A percentile compares a stretch with the other conserved stretches of the same genome.
These are phyloP conservation scores for Penicillium sp. DNA, from an alignment of 2,329 filamentous ascomycete species.

Conservation along the genomic window DNA sequence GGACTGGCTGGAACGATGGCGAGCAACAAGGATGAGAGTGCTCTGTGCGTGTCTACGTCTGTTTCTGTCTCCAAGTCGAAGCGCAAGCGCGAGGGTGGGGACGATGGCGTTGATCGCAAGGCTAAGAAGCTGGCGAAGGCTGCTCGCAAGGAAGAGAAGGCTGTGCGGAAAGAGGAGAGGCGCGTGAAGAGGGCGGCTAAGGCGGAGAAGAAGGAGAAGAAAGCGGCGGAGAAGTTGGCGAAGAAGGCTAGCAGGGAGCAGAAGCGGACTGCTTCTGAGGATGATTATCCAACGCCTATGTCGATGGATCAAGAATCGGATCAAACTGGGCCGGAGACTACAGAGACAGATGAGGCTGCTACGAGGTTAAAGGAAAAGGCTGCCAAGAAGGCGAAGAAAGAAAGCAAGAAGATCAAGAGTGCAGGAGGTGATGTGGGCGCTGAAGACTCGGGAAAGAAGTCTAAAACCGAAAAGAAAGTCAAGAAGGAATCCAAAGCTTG, in stretches of 20 bases:
- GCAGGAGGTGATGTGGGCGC: constrained; percentile 16
- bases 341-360: background rate
- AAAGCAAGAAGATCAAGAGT: constrained; percentile 29
- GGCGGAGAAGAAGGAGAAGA: constrained; percentile 22
- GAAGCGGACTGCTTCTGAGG: constrained; percentile 22
- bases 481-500: constrained; percentile 16
- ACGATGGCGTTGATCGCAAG: constrained; percentile 19
- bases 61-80: constrained; percentile 15
- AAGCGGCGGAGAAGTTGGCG: constrained; percentile 27
- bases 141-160: constrained; percentile 33
- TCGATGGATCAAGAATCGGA: constrained; percentile 29
- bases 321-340: constrained; percentile 25
- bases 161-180: constrained; percentile 19
- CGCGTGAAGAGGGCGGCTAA: constrained; percentile 20
- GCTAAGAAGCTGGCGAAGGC: constrained; percentile 33
- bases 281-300: constrained; percentile 35
- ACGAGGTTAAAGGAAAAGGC: constrained; percentile 16
- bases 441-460: constrained; percentile 47
- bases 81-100: constrained; percentile 40
- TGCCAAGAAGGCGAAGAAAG: constrained; percentile 27
- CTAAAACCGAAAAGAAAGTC: constrained; percentile 46
- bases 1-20: constrained; percentile 66
- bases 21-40: constrained; percentile 17
- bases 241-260: constrained; percentile 25
- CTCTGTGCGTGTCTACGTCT: constrained; percentile 10